Conservation (phyloP, 2,329 filamentous ascomycete species). For the Fusarium stilboides region DNA sequence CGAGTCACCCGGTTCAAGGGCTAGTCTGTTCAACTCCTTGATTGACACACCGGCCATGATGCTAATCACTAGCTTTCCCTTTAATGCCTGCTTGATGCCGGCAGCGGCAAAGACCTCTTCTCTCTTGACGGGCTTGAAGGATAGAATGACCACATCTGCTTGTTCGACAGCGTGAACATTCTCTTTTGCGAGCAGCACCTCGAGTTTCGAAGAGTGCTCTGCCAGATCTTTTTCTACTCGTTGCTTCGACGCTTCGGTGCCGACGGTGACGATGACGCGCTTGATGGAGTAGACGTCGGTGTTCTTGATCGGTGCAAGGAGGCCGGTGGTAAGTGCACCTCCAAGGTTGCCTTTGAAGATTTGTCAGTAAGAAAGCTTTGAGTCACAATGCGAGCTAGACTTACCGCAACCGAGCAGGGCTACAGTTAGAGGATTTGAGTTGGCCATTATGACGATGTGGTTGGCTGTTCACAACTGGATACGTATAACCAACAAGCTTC, state of each 20-base stretch:
- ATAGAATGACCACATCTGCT: slow-evolving; percentile 22
- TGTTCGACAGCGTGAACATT: slow-evolving; percentile 14
- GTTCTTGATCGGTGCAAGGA: slow-evolving; percentile 17
- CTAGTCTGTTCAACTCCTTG: slow-evolving; percentile 15
- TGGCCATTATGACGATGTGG: not conserved
- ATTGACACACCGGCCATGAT: slow-evolving; percentile 22
- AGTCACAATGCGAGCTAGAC: not conserved
- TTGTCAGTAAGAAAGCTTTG: not conserved
- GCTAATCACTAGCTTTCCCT: slow-evolving; percentile 22
- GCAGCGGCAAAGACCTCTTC: slow-evolving; percentile 22
- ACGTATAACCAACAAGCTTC: no score
- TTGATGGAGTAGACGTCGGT: slow-evolving; percentile 1
- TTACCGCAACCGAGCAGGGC: slow-evolving; percentile 22
- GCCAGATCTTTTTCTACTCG: slow-evolving; percentile 11
- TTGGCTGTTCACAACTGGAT: no score
- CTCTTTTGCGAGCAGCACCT: slow-evolving; percentile 10
- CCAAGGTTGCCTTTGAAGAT: slow-evolving; percentile 15
- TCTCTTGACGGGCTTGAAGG: slow-evolving; percentile 29
- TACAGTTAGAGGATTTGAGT: not conserved
- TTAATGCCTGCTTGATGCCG: slow-evolving; percentile 11
- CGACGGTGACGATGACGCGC: slow-evolving; percentile 14
- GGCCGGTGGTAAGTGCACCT: slow-evolving; percentile 13
- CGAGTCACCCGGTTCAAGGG: not conserved
- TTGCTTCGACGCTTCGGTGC: slow-evolving; percentile 11
- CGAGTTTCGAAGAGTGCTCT: slow-evolving; percentile 3